Evolutionary conservation across 228 moss, liverwort and hornwort genomes (phyloP), one percentile per base, ranked within the genome.

Genomic region (Sphagnum magellanicum): DNA sequence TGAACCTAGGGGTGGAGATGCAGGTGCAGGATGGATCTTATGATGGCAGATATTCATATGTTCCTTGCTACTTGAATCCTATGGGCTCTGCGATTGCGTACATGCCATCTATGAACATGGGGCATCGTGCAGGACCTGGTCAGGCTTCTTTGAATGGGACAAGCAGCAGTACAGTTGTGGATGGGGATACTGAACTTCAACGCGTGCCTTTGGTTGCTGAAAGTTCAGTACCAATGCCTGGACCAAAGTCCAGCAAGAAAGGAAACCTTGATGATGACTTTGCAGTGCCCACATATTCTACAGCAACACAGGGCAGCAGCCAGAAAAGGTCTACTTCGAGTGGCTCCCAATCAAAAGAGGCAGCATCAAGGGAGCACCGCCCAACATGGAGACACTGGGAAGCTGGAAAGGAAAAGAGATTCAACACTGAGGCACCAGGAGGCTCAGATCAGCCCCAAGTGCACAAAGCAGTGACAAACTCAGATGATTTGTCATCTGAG

Each of bases 71-170:
- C 12, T 71, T 86, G 69, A 76, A 72, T 63, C 76, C 83, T 14
- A 63, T 66, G 65, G 49, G 49, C 51, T 51, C 32, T 32, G 32
- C 32, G 1, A 59, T 98, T 84, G 83, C 88, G 7, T 98, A 90
- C 67, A 77, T 87, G 70, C 87, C 88, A 16, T 65, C 78, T 68
- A 66, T 87, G 82, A 86, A 81, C 59, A 55, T 78, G 49, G 82
- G 76, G 65, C 80, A 73, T 68, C 32, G 32, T 3, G 3, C 9
- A 7, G 71, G 61, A 60, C 84, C 66, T 16, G 78, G 72, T 50
- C 80, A 80, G 50, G 74, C 82, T 50, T 92, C 84, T 68, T 59
- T 89, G 72, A 92, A 88, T 70, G 73, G 88, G 32, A 87, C 90
- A 65, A 73, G 74, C 55, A 81, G 65, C 73, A 92, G 92, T 69